Evolutionary conservation across 208 protist species (phyloP), one percentile per base, ranked within the genome.

Genomic region (Crithidia expoeki): DNA sequence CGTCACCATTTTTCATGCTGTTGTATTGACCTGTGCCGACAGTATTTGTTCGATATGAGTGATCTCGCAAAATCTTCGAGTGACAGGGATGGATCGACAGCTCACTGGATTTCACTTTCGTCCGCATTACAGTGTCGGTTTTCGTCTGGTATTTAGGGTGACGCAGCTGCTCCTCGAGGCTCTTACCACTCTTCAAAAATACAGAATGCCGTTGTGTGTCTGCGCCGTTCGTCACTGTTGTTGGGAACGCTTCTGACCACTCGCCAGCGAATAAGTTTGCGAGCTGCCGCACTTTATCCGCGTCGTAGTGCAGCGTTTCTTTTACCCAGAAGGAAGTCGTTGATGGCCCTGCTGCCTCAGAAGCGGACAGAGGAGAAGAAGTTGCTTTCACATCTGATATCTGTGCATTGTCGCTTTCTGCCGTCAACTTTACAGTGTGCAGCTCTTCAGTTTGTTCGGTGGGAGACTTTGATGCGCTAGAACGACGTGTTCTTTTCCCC

Each of bases 281-380:
- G 49, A 77, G 51, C 30, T 68, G 55, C 28, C 36, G 46, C n/a
- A 77, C 64, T 32, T 72, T 77, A 1, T 16, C 42, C 17, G 21
- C 40, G 46, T 72, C 64, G 33, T 77, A 77, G 23, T 72, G 64
- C 30, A 77, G 57, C 10, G 58, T 62, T 14, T 40, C 12, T 6
- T 56, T 34, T 38, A 77, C 40, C 72, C 72, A 71, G 27, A 30
- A 49, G 28, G 57, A 6, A 12, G 46, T 46, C 11, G 28, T 32
- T n/a, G 60, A 58, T 10, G 49, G 4, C n/a, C 2, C 32, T 19
- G 2, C 14, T 50, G 34, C 17, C 0, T 21, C 7, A 12, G 25
- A 32, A 56, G 44, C 23, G 1, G 34, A 19, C 25, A 6, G 23
- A 36, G 58, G 0, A 25, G 33, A 44, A 14, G 33, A 3, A 28